phyloP scores from a whole-genome alignment of 805 yeast species.

The Ogataea kodamae region DNA sequence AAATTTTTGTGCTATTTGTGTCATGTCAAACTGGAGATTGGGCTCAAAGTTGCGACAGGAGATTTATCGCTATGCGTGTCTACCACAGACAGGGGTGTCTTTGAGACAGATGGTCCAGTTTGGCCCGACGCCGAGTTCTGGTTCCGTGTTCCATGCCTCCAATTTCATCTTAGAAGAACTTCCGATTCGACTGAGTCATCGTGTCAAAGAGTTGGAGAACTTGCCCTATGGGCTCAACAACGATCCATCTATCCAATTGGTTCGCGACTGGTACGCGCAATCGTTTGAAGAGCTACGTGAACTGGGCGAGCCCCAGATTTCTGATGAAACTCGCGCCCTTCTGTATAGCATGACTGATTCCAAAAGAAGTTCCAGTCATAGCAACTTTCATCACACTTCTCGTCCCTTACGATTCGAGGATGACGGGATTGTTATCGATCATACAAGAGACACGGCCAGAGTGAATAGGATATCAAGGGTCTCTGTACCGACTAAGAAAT shows the following conservation, averaged over 20 bases:
- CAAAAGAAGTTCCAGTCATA: constrained; percentile 8
- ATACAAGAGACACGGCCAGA: constrained; percentile 16
- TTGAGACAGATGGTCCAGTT: constrained; percentile 88
- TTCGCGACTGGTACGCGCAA: constrained; percentile 87
- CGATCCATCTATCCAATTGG: constrained; percentile 73
- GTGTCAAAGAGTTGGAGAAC: constrained; percentile 78
- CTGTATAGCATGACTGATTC: constrained; percentile 23
- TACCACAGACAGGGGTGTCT: constrained; percentile 81
- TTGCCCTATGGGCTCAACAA: constrained; percentile 72
- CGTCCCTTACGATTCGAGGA: constrained; percentile 37
- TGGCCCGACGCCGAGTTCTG: constrained; percentile 76
- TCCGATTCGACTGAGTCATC: constrained; percentile 80
- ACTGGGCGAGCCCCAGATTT: constrained; percentile 55
- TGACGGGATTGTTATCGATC: constrained; percentile 42
- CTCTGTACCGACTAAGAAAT: constrained; percentile 28
- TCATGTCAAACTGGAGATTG: constrained; percentile 40
- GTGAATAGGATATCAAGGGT: not conserved
- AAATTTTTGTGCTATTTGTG: constrained; percentile 2
- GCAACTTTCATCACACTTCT: constrained; percentile 9
- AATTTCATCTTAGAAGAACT: constrained; percentile 82
- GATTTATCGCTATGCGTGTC: constrained; percentile 62
- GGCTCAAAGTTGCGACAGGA: constrained; percentile 48
- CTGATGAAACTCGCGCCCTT: constrained; percentile 38
- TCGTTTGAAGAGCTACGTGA: constrained; percentile 79
- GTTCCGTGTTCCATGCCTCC: constrained; percentile 76